Evolutionary conservation across 2,329 filamentous ascomycete species (phyloP), one percentile per base, ranked within the genome.

Genomic region (Sarocladium oryzae): DNA sequence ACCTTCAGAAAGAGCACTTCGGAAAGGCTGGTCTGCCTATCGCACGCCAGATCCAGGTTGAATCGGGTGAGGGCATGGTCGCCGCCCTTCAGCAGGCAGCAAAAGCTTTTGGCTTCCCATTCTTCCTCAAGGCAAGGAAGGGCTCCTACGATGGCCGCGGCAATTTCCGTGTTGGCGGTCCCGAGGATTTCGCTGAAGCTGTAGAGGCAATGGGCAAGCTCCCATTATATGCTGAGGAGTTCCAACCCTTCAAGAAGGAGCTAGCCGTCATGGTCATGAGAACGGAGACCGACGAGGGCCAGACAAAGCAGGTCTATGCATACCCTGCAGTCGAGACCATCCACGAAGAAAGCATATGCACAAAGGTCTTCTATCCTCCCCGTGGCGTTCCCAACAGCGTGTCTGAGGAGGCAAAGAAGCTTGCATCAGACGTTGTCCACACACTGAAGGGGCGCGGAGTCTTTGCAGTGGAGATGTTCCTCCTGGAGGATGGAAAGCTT

Each of bases 401-500:
- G 35, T 79, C 80, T 54, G 68, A 81, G 56, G 72, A 79, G 60
- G 91, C 91, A 0, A 84, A 89, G 63, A 78, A 84, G 37, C 76
- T 96, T 0, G 93, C 91, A 1, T 81, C 82, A 58, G 82, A 86
- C 53, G 91, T 93, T 10, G 83, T 96, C 20, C 78, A 80, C 37
- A 85, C 82, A 49, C 86, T 99, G 51, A 84, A 84, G 73, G 93
- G 93, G 49, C 86, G 93, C 55, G 93, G 93, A 56, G 88, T 96
- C 28, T 99, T 96, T 67, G 93, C 92, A 1, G 92, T 97, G 0
- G 93, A 99, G 70, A 88, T 97, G 83, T 99, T 99, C 69, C 70
- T 97, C 3, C 78, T 91, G 10, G 72, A 83, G 46, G 82, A 93
- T 60, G 82, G 77, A 53, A 73, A 73, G 1, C 76, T 96, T 2